A percentile compares a stretch with the other conserved stretches of the same genome.
These are phyloP conservation scores for Diaporthe sp. DNA, from an alignment of 2,329 filamentous ascomycete species.

Conservation along the genomic window DNA sequence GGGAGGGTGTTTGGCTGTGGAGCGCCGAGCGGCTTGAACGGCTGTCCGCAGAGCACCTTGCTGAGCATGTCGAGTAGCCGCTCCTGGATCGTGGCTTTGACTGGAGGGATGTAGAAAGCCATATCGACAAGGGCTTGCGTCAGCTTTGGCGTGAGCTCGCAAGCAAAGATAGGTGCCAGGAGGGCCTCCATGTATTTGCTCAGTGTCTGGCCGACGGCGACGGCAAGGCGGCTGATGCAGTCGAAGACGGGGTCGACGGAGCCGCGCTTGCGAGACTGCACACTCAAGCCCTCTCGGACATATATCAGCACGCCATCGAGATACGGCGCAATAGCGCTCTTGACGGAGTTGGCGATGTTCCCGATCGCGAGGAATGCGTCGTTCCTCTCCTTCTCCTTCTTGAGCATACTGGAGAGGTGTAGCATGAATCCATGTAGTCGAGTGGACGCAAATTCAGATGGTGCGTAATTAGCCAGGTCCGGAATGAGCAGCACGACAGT, in stretches of 20 bases:
- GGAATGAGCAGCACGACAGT: slow-evolving; percentile 94
- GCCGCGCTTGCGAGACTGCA: slow-evolving; percentile 76
- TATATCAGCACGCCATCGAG: slow-evolving; percentile 94
- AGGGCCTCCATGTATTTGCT: slow-evolving; percentile 99
- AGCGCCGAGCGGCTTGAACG: slow-evolving; percentile 91
- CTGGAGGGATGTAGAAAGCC: slow-evolving; percentile 97
- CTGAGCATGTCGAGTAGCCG: slow-evolving; percentile 94
- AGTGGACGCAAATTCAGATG: slow-evolving; percentile 85
- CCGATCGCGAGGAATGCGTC: slow-evolving; percentile 96
- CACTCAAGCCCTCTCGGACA: slow-evolving; percentile 88
- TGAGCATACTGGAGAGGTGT: slow-evolving; percentile 91
- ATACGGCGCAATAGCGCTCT: slow-evolving; percentile 93
- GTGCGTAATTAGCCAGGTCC: slow-evolving; percentile 91
- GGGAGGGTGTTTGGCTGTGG: slow-evolving; percentile 84
- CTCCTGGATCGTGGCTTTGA: slow-evolving; percentile 93
- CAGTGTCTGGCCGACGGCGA: slow-evolving; percentile 93
- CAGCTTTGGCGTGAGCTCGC: slow-evolving; percentile 91
- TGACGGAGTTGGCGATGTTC: slow-evolving; percentile 95
- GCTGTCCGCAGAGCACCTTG: slow-evolving; percentile 89
- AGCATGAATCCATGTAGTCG: slow-evolving; percentile 98
- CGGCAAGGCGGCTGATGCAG: slow-evolving; percentile 95
- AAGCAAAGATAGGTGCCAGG: slow-evolving; percentile 95
- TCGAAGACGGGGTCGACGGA: slow-evolving; percentile 88
- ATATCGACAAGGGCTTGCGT: slow-evolving; percentile 97
- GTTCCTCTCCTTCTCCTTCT: slow-evolving; percentile 94